phyloP scores from a whole-genome alignment of 2,329 filamentous ascomycete genomes.

The Fusarium burgessii region DNA sequence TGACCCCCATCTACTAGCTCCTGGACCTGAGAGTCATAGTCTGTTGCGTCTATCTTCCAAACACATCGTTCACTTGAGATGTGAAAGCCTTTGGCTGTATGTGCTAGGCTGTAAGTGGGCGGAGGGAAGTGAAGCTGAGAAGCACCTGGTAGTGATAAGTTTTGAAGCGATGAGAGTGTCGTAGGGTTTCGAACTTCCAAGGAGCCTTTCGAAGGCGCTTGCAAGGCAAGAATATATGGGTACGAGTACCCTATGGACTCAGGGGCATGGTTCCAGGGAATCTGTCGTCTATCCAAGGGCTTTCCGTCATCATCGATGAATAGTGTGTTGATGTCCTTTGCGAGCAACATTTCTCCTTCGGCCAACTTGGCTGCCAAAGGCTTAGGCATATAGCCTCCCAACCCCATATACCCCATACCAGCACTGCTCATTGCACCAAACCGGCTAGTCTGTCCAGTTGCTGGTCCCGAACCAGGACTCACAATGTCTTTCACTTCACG shows the following conservation, averaged over 20 bases:
- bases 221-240: slow-evolving; percentile 90
- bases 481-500: slow-evolving; percentile 81
- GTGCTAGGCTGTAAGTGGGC: slow-evolving; percentile 91
- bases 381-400: slow-evolving; percentile 91
- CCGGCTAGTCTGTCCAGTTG: slow-evolving; percentile 73
- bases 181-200: slow-evolving; percentile 94
- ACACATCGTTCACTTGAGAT: slow-evolving; percentile 91
- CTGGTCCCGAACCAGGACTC: slow-evolving; percentile 77
- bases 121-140: slow-evolving; percentile 91
- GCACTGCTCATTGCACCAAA: slow-evolving; percentile 87
- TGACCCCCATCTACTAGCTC: slow-evolving; percentile 79
- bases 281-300: slow-evolving; percentile 82
- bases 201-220: slow-evolving; percentile 83
- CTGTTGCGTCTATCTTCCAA: slow-evolving; percentile 95
- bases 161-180: slow-evolving; percentile 90
- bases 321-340: slow-evolving; percentile 96
- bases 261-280: slow-evolving; percentile 91
- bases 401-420: slow-evolving; percentile 96
- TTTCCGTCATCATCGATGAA: slow-evolving; percentile 90
- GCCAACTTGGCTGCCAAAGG: slow-evolving; percentile 86
- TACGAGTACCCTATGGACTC: slow-evolving; percentile 97
- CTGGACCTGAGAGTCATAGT: slow-evolving; percentile 90
- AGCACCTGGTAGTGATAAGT: slow-evolving; percentile 82
- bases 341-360: slow-evolving; percentile 88
- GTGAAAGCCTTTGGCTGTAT: slow-evolving; percentile 95